A percentile compares a stretch with the other conserved stretches of the same genome.
phyloP scores from a whole-genome alignment of 78 protist genomes.

The Dictyostelium citrinum region DNA sequence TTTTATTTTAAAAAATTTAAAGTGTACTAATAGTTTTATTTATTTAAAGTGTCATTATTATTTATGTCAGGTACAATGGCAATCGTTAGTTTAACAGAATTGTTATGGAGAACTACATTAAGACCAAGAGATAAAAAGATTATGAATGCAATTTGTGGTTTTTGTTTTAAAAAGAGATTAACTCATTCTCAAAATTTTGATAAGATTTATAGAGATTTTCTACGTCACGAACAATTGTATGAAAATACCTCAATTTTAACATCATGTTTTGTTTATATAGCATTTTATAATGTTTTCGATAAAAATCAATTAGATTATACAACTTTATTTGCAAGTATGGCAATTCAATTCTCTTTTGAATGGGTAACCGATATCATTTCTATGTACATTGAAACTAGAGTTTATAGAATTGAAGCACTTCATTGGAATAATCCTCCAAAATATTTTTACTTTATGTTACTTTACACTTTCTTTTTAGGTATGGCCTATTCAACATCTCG shows the following conservation, averaged over 20 bases:
- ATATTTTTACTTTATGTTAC: conserved; percentile 49
- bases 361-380: conserved; percentile 49
- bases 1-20: too few species aligned
- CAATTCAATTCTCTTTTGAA: conserved; percentile 47
- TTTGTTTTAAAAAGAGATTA: conserved; percentile 33
- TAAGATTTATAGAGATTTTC: conserved; percentile 56
- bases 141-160: conserved; percentile 70
- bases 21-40: too few species aligned
- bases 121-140: conserved; percentile 72
- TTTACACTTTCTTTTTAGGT: conserved; percentile 56
- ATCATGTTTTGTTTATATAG: conserved; percentile 29
- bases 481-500: conserved; percentile 61
- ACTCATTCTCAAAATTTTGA: conserved; percentile 30
- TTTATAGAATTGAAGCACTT: conserved; percentile 25
- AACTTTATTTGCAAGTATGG: conserved; percentile 50
- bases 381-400: conserved; percentile 54
- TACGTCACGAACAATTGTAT: conserved; percentile 58
- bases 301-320: background rate
- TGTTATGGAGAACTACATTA: conserved; percentile 57
- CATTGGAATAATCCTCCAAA: conserved; percentile 11
- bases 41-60: conserved; percentile 3
- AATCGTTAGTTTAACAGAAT: conserved; percentile 32
- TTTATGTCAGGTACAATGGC: conserved; percentile 69
- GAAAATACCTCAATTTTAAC: conserved; percentile 57
- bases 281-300: conserved; percentile 43